Percentiles rank a stretch among this genome's conserved stretches.
phyloP scores from a whole-genome alignment of 2,329 filamentous ascomycete species.

The Fusarium tupiense region DNA sequence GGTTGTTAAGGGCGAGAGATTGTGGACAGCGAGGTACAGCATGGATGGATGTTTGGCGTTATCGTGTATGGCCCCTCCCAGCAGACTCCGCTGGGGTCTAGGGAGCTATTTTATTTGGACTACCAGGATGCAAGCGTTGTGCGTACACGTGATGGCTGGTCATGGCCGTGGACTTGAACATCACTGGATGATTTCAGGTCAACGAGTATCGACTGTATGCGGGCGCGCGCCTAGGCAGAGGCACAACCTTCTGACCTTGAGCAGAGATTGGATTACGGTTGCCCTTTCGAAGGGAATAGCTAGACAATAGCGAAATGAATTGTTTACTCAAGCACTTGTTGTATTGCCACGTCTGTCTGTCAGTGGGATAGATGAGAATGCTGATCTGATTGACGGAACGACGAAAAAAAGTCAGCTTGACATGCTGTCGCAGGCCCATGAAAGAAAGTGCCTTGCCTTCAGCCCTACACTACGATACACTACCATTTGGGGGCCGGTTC shows the following conservation, averaged over 20 bases:
- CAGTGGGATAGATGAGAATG: not conserved
- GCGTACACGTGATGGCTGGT: not conserved
- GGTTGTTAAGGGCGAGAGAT: constrained; percentile 29
- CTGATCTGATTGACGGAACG: not conserved
- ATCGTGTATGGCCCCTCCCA: constrained; percentile 35
- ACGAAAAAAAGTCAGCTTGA: not conserved
- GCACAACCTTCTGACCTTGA: constrained; percentile 31
- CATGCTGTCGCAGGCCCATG: not conserved
- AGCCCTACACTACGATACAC: constrained; percentile 38
- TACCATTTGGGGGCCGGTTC: constrained; percentile 24
- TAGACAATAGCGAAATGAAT: constrained; percentile 12
- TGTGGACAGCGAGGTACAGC: constrained; percentile 34
- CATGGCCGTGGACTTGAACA: not conserved
- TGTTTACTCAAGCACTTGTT: not conserved
- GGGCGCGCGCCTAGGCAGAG: not conserved
- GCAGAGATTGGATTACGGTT: constrained; percentile 10
- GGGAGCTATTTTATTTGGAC: constrained; percentile 28
- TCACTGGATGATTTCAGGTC: constrained; percentile 10
- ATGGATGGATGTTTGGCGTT: constrained; percentile 47
- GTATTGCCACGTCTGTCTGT: not conserved
- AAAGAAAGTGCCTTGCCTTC: constrained; percentile 14
- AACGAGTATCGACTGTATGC: not conserved
- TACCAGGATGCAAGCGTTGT: not conserved
- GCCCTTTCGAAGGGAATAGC: not conserved
- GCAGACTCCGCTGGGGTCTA: not conserved